These are phyloP conservation scores for Tieghemiomyces parasiticus DNA, from an alignment of 192 early-diverging fungal genomes.

Conservation along the genomic window DNA sequence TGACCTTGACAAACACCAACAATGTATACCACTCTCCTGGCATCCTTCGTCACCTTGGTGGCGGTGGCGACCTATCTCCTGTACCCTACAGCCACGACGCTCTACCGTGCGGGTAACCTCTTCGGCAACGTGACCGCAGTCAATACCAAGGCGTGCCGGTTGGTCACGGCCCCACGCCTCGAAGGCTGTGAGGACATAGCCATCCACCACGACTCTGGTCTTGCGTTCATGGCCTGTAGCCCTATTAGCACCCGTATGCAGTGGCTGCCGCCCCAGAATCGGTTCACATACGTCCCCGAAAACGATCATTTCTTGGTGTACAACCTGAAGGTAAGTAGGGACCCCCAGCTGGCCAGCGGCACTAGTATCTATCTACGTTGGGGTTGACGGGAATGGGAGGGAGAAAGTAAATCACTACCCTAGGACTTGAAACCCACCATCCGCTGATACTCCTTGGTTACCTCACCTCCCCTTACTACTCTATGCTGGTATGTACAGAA, in stretches of 20 bases:
- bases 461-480: too few relatives aligned
- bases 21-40: too few relatives aligned
- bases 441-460: too few relatives aligned
- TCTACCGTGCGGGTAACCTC: not conserved
- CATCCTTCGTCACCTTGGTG: not conserved
- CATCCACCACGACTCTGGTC: not conserved
- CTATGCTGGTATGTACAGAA: too few relatives aligned
- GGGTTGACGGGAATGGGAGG: too few relatives aligned
- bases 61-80: not conserved
- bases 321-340: not conserved
- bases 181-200: slow-evolving; percentile 2
- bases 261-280: not conserved
- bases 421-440: too few relatives aligned
- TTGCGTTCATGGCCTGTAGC: not conserved
- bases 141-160: not conserved
- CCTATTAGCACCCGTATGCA: not conserved
- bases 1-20: too few relatives aligned
- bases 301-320: not conserved
- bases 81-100: not conserved
- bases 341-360: too few relatives aligned
- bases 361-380: too few relatives aligned
- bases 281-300: not conserved
- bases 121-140: not conserved
- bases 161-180: not conserved
- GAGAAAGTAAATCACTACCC: too few relatives aligned